Conservation (phyloP, 1,284 basidiomycete species). For the Fomes fomentarius region DNA sequence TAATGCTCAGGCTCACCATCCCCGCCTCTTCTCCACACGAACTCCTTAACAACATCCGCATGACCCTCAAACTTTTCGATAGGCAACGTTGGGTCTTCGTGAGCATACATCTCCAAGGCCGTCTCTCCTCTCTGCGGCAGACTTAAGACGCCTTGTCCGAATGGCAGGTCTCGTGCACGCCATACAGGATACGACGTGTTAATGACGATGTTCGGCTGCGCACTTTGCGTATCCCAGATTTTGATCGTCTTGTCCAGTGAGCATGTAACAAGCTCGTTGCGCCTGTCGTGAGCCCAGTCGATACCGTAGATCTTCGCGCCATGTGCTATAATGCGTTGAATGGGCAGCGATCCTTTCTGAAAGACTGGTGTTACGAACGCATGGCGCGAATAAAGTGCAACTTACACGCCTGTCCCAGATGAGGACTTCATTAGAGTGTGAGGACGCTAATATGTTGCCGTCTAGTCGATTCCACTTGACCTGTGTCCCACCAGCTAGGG, state of each 20-base stretch:
- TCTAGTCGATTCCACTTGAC: slow-evolving; percentile 95
- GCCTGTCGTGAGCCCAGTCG: slow-evolving; percentile 83
- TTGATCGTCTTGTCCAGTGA: slow-evolving; percentile 94
- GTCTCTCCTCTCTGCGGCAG: slow-evolving; percentile 90
- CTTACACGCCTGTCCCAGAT: slow-evolving; percentile 87
- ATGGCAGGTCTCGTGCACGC: slow-evolving; percentile 92
- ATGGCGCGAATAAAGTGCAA: background rate
- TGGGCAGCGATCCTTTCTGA: slow-evolving; percentile 88
- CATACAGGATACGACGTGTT: slow-evolving; percentile 89
- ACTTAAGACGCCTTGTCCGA: slow-evolving; percentile 88
- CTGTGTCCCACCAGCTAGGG: slow-evolving; percentile 82
- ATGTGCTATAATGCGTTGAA: slow-evolving; percentile 79
- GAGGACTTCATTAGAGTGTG: slow-evolving; percentile 81
- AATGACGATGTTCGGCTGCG: slow-evolving; percentile 59
- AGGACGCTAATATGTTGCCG: slow-evolving; percentile 83
- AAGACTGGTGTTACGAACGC: background rate
- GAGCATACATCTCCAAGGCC: slow-evolving; percentile 83
- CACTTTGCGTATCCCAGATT: slow-evolving; percentile 64
- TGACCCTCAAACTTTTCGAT: slow-evolving; percentile 88
- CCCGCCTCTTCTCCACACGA: slow-evolving; percentile 87
- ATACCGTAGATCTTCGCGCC: slow-evolving; percentile 92
- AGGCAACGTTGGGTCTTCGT: slow-evolving; percentile 51
- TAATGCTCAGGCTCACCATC: slow-evolving; percentile 43
- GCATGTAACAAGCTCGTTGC: slow-evolving; percentile 87
- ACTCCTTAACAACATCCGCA: slow-evolving; percentile 95